These are phyloP conservation scores for Botrytis porri DNA, from an alignment of 2,329 filamentous ascomycete genomes.

Conservation along the genomic window DNA sequence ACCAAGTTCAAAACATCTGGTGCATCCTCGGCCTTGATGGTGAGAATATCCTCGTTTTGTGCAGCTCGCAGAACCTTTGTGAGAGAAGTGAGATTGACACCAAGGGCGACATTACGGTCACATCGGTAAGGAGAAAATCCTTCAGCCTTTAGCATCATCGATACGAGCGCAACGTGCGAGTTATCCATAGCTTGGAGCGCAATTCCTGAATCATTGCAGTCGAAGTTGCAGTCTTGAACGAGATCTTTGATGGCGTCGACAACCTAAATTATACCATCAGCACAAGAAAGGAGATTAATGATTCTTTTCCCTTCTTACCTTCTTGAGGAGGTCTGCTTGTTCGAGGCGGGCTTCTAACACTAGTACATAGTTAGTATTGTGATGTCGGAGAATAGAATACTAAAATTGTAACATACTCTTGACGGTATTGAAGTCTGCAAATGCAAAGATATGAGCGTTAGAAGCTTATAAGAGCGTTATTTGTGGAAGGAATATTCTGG, in stretches of 20 bases:
- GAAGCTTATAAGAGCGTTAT: neutral
- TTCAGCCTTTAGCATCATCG: constrained; percentile 97
- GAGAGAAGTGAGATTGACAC: constrained; percentile 92
- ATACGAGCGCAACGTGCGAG: constrained; percentile 97
- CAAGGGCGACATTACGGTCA: constrained; percentile 97
- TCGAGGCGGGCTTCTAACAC: constrained; percentile 97
- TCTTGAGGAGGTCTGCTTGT: constrained; percentile 92
- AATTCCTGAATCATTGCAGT: constrained; percentile 99
- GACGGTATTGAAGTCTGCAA: neutral
- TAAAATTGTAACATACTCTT: constrained; percentile 5
- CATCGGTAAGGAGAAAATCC: constrained; percentile 93
- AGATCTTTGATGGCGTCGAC: constrained; percentile 99
- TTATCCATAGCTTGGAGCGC: constrained; percentile 99
- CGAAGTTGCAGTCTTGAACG: constrained; percentile 99
- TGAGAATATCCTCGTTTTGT: constrained; percentile 90
- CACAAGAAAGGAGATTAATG: constrained; percentile 1
- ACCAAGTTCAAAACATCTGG: constrained; percentile 93
- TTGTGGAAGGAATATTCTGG: constrained; percentile 4
- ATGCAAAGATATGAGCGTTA: neutral
- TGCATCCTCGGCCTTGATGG: constrained; percentile 94
- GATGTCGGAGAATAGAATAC: neutral
- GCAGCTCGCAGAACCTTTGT: constrained; percentile 96
- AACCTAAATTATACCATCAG: constrained; percentile 55
- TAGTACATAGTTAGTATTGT: constrained; percentile 22
- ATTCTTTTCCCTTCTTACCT: constrained; percentile 52